Evolutionary conservation across 805 yeast species (phyloP), one percentile per base, ranked within the genome.

Genomic region (Lachancea meyersii): DNA sequence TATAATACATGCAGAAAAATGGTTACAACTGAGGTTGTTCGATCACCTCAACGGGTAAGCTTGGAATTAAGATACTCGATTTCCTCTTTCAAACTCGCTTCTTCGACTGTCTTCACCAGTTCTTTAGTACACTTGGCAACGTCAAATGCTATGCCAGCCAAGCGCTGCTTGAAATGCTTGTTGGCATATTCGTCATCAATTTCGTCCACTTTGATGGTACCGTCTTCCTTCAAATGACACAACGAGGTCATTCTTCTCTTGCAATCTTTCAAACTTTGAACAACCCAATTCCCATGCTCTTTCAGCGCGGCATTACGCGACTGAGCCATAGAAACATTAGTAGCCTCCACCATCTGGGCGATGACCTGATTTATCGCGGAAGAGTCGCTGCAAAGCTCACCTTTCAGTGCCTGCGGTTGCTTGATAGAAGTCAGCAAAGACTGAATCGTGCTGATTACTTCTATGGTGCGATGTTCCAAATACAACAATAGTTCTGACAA

Each of bases 41-140:
- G n/a, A n/a, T n/a, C n/a, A n/a, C n/a, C n/a, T 42, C 46, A 45
- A 21, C 30, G 38, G 8, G 44, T 21, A 43, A 80, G 59, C 51
- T 83, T 75, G 10, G 86, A 79, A 64, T 87, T 89, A 51, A 87
- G 72, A 50, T 81, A 80, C 4, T 80, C 88, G 54, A 89, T 84
- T 55, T 88, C 96, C 51, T 83, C 89, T 55, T 82, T 82, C 54
- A 89, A 69, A 57, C 89, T 83, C 19, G 95, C 95, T 60, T 89
- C 97, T 61, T 91, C 97, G 4, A 91, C 96, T 1, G 95, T 86
- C 67, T 89, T 89, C 17, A 91, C 97, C 58, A 91, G 73, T 63
- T 91, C 97, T 63, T 89, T 91, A 4, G 97, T 91, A 62, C 95
- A 84, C 64, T 91, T 88, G 19, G 97, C 97, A 66, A 91, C 86